Base-by-base conservation (phyloP, 257 asterid genomes). In the Jacaranda copaia region DNA sequence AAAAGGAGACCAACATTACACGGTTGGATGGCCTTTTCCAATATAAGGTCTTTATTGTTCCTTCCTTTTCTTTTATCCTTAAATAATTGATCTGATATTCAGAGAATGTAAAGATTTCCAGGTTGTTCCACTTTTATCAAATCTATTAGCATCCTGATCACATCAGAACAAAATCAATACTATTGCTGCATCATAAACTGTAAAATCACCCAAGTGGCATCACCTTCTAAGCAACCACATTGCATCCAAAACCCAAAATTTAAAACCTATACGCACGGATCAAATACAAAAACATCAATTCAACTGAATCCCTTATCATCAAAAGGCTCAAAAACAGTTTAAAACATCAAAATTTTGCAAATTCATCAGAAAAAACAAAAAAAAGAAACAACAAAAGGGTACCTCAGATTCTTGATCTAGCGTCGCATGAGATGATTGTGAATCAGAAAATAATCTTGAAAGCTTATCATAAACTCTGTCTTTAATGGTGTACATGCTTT, bases 371-470 rank as follows among this genome's bases (percentile, higher is more conserved):
- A 61, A 43, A 25, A 15, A 59, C 8, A 49, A 2, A 52, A 51
- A 15, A 11, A 18, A 67, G 14, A 45, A 36, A 73, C n/a, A 13
- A 74, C 15, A 72, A 81, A 75, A 67, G 76, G 74, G 73, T 84
- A 94, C 99, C 98, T 87, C 86, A 19, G 89, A 7, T 57, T 78
- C 93, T 64, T 81, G 96, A 87, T 89, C 94, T 78, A 66, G 66
- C 81, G 74, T 68, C 69, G 77, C 85, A 66, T 56, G 83, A 40
- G 93, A 74, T 4, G 88, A 74, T 73, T 91, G 91, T 0, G 97
- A 91, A 89, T 90, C 95, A 68, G 97, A 89, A 77, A 94, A 91
- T 6, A 88, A 77, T 48, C 88, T 83, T 0, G 98, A 88, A 38
- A 94, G 87, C 74, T 85, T 91, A 56, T 85, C 92, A 20, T 95